Conservation (phyloP, 2,329 filamentous ascomycete genomes). For the Emergomyces pasteurianus region DNA sequence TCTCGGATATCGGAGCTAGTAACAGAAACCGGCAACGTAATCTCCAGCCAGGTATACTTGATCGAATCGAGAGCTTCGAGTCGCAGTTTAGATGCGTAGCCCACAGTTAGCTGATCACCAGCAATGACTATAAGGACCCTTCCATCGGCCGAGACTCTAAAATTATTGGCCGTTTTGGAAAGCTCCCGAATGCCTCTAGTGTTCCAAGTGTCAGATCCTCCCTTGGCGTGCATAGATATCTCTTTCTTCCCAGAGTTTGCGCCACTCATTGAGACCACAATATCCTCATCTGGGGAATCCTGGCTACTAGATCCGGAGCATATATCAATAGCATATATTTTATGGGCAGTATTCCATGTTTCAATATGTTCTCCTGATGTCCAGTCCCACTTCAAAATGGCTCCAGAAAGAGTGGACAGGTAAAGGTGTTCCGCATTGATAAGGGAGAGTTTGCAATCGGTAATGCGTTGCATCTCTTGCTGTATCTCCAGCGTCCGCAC, state of each 20-base stretch:
- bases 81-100: conserved; percentile 32
- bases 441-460: conserved; percentile 41
- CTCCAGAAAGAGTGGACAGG: conserved; percentile 39
- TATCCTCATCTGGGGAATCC: conserved; percentile 14
- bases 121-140: conserved; percentile 28
- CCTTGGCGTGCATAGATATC: conserved; percentile 14
- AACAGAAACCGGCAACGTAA: conserved; percentile 48
- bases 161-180: conserved; percentile 16
- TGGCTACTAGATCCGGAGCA: conserved; percentile 14
- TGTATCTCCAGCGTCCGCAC: conserved; percentile 56
- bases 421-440: conserved; percentile 41
- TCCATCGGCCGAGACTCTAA: conserved; percentile 22
- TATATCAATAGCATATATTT: conserved; percentile 23
- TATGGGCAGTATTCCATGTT: conserved; percentile 31
- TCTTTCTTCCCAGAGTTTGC: conserved; percentile 25
- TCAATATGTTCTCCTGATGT: conserved; percentile 32
- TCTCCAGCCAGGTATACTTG: conserved; percentile 43
- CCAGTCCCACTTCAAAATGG: conserved; percentile 50
- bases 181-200: conserved; percentile 20
- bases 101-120: conserved; percentile 46
- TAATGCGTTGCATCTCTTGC: conserved; percentile 35
- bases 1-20: conserved; percentile 54
- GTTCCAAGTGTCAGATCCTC: conserved; percentile 8
- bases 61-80: conserved; percentile 27
- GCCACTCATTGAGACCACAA: conserved; percentile 30